phyloP scores from a whole-genome alignment of 1,139 yeast genomes.

The Yamadazyma trypodendri region DNA sequence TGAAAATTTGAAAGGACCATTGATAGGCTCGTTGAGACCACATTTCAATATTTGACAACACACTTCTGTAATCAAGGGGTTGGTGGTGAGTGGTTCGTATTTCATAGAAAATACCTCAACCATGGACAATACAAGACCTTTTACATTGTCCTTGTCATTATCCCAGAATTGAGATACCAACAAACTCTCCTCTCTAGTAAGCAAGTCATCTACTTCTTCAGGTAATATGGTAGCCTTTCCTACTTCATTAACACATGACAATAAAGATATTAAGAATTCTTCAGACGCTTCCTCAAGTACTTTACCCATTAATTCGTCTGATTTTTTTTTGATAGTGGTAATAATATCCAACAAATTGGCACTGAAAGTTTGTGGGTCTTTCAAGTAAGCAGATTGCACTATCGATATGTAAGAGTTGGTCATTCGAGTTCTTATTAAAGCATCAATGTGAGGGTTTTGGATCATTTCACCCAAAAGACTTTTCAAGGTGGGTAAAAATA shows the following conservation, averaged over 20 bases:
- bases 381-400: constrained; percentile 43
- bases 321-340: constrained; percentile 18
- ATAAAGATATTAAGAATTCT: constrained; percentile 52
- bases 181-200: constrained; percentile 25
- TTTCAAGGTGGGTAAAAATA: constrained; percentile 53
- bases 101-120: constrained; percentile 45
- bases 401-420: constrained; percentile 62
- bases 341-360: constrained; percentile 21
- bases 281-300: constrained; percentile 18
- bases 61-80: constrained; percentile 50
- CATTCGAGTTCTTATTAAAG: constrained; percentile 59
- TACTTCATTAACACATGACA: constrained; percentile 62
- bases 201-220: constrained; percentile 50
- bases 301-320: constrained; percentile 15
- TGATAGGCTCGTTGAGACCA: constrained; percentile 52
- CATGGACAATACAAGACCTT: constrained; percentile 37
- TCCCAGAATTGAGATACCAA: constrained; percentile 35
- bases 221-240: constrained; percentile 67
- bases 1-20: constrained; percentile 61
- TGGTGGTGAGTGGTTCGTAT: constrained; percentile 28
- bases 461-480: constrained; percentile 53
- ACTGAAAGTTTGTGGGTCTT: constrained; percentile 37
- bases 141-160: constrained; percentile 43
- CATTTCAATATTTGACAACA: constrained; percentile 56
- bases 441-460: constrained; percentile 41